Conservation (phyloP, 352 stramenopile species). For the Globisporangium uncinulatum region DNA sequence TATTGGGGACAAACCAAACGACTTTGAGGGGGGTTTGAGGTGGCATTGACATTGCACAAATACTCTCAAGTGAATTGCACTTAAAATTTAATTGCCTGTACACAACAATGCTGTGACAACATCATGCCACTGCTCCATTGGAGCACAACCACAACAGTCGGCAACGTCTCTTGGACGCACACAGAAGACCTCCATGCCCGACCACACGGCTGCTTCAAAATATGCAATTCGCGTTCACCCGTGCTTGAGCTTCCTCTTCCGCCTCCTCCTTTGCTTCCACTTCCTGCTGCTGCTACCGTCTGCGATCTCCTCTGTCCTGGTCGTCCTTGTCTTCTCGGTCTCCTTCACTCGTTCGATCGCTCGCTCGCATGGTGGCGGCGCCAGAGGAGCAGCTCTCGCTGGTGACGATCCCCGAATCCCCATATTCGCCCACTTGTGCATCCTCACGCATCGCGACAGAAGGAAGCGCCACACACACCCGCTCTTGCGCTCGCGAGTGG, state of each 20-base stretch:
- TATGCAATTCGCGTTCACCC: constrained; percentile 10
- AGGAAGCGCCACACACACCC: constrained; percentile 3
- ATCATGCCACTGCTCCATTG: no score
- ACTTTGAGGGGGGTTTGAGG: no score
- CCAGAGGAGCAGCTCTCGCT: not conserved
- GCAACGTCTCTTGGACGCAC: no score
- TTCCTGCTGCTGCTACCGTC: not conserved
- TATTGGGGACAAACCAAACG: no score
- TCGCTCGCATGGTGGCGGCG: no score
- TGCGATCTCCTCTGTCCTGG: no score
- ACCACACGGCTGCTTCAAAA: constrained; percentile 7
- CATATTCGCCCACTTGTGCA: constrained; percentile 13
- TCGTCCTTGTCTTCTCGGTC: no score
- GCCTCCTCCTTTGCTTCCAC: constrained; percentile 1
- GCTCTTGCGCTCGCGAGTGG: not conserved
- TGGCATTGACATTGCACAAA: no score
- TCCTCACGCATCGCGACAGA: constrained; percentile 10
- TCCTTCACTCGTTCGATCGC: not conserved
- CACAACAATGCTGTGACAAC: no score
- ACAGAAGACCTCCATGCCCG: not conserved
- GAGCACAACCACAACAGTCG: no score
- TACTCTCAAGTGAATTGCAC: no score
- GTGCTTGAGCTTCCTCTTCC: not conserved
- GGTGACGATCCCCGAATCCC: constrained; percentile 7
- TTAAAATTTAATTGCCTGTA: no score